Evolutionary conservation across 805 yeast genomes (phyloP), one percentile per base, ranked within the genome.

Genomic region (Myxozyma sirexii): DNA sequence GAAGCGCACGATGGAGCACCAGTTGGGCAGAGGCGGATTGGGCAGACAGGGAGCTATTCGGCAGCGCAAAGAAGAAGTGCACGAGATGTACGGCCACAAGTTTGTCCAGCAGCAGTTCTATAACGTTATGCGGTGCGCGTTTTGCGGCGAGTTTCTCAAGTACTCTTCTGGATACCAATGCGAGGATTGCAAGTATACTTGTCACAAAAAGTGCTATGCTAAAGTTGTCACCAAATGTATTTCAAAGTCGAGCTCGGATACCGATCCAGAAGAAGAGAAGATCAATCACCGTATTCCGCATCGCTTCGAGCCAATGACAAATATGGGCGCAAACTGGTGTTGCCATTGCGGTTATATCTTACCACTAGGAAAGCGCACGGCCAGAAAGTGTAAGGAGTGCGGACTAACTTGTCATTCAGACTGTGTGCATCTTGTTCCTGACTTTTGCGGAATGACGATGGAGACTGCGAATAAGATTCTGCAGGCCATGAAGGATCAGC

Each of bases 21-120:
- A 73, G 54, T 75, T 82, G 48, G 87, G 87, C 54, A 90, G 90
- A 0, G 53, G 53, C 35, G 53, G 53, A 23, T 79, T 88, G 55
- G 93, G 90, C 35, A 96, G 99, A 80, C 97, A 93, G 72, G 98
- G 97, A 77, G 99, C 99, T 63, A 93, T 94, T 65, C 87, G 97
- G 70, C 94, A 90, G 74, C 85, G 92, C 77, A 65, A 61, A 50
- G 84, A 81, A 57, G 96, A 89, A 67, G 90, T 94, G 1, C 89
- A 85, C 90, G 68, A 61, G 39, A 65, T 68, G 68, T 96, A 90
- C 72, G 99, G 99, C 17, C 99, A 94, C 76, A 96, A 90, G 74
- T 94, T 94, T 76, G 96, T 90, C 44, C 97, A 90, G 73, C 93
- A 90, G 68, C 97, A 91, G 72, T 91, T 92, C 72, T 94, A 94